Conservation (phyloP, 2,329 filamentous ascomycete genomes). For the Capronia coronata region DNA sequence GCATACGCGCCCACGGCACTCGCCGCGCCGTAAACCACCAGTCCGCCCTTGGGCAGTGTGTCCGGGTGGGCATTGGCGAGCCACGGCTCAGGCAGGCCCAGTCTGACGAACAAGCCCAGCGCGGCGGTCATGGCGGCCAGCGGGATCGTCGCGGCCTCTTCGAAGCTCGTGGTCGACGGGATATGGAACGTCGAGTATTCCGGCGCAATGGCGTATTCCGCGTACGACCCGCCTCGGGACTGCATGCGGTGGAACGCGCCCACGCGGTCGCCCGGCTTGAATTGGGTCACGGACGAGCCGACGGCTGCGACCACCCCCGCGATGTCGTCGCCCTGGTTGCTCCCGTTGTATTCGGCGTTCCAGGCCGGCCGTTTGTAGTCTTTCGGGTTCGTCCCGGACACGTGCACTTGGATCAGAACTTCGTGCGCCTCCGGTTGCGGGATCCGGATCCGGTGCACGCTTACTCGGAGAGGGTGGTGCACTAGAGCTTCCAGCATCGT, state of each 20-base stretch:
- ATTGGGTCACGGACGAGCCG: conserved; percentile 48
- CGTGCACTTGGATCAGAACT: conserved; percentile 39
- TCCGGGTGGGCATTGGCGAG: neutral
- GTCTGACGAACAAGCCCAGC: conserved; percentile 10
- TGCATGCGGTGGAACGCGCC: conserved; percentile 46
- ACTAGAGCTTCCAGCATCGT: neutral
- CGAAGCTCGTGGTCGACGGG: conserved; percentile 45
- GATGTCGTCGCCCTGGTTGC: conserved; percentile 48
- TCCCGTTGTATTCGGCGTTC: conserved; percentile 1
- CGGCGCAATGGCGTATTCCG: conserved; percentile 52
- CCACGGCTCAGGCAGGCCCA: conserved; percentile 21
- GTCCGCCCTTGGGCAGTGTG: conserved; percentile 19
- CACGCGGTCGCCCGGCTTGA: conserved; percentile 52
- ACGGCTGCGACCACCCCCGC: conserved; percentile 47
- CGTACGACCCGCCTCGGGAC: conserved; percentile 47
- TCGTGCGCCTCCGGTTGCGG: conserved; percentile 36
- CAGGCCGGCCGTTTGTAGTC: conserved; percentile 38
- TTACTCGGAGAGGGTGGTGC: neutral
- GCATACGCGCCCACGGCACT: conserved; percentile 54
- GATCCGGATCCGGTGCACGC: conserved; percentile 28
- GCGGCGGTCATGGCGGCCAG: conserved; percentile 19
- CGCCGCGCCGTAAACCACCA: conserved; percentile 51
- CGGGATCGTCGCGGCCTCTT: conserved; percentile 35
- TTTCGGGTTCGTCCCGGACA: conserved; percentile 43
- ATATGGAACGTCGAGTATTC: conserved; percentile 51